Evolutionary conservation across 768 basidiomycete genomes (phyloP).

Genomic region (Collybia mongolica): DNA sequence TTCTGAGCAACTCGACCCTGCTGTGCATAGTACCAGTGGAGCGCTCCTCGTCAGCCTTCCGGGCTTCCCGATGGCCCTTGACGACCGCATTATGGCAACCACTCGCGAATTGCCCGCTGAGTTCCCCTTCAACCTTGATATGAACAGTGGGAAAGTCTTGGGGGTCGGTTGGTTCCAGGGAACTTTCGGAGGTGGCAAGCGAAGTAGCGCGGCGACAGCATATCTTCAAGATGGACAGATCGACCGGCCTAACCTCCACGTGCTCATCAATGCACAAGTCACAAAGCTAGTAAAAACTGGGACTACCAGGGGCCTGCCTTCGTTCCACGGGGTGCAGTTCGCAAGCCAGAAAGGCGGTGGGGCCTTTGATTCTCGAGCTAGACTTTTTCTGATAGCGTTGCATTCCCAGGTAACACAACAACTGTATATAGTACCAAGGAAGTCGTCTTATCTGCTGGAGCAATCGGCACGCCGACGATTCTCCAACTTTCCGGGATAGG

Average conservation of each 20-base stretch:
- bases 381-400: not conserved
- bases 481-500: slow-evolving; percentile 7
- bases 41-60: slow-evolving; percentile 28
- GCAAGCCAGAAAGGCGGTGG: slow-evolving; percentile 2
- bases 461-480: slow-evolving; percentile 8
- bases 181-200: slow-evolving; percentile 8
- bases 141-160: slow-evolving; percentile 24
- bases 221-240: slow-evolving; percentile 15
- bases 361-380: not conserved
- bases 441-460: slow-evolving; percentile 9
- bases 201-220: slow-evolving; percentile 19
- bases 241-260: slow-evolving; percentile 18
- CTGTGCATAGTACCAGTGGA: slow-evolving; percentile 33
- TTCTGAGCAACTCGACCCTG: slow-evolving; percentile 33
- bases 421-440: slow-evolving; percentile 5
- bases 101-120: slow-evolving; percentile 23
- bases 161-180: slow-evolving; percentile 22
- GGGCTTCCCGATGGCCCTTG: slow-evolving; percentile 28
- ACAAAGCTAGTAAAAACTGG: slow-evolving; percentile 8
- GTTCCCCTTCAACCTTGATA: slow-evolving; percentile 27
- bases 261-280: slow-evolving; percentile 15
- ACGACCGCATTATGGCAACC: slow-evolving; percentile 28
- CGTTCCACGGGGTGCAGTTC: slow-evolving; percentile 6
- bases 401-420: not conserved
- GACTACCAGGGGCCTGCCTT: not conserved